These are phyloP conservation scores for Plantago coronopus DNA, from an alignment of 305 asterid genomes.

Conservation along the genomic window DNA sequence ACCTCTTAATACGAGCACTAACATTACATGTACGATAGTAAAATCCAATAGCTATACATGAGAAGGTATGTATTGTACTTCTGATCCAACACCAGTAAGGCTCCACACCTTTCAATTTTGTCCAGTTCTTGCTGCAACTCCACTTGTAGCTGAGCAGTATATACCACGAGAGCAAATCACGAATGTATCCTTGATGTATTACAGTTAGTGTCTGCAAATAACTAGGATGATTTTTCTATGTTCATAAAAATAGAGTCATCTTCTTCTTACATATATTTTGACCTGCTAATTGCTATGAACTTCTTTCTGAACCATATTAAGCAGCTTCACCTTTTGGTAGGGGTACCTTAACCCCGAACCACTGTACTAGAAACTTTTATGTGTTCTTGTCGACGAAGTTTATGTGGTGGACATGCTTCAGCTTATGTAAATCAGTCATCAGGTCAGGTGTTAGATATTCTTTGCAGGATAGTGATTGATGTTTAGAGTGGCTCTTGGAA, in stretches of 20 bases:
- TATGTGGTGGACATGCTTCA: neutral
- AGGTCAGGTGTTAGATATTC: neutral
- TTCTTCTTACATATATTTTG: neutral
- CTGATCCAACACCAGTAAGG: neutral
- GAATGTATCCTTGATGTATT: neutral
- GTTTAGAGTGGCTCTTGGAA: neutral
- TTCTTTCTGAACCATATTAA: neutral
- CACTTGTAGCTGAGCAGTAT: neutral
- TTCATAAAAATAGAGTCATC: neutral
- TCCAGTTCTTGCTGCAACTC: neutral
- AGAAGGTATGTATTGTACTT: neutral
- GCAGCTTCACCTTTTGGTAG: neutral
- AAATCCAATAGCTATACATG: neutral
- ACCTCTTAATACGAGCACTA: neutral
- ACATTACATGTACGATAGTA: constrained; percentile 11
- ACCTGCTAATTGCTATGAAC: neutral
- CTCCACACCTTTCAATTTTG: neutral
- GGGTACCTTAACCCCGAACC: neutral
- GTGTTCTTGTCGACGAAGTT: neutral
- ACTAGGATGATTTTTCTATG: neutral
- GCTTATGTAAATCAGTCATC: neutral
- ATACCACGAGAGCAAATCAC: neutral
- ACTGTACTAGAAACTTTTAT: neutral
- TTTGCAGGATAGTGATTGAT: neutral
- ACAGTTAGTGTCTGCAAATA: neutral